Conservation (phyloP, 2,329 filamentous ascomycete genomes). For the Claviceps sp. region DNA sequence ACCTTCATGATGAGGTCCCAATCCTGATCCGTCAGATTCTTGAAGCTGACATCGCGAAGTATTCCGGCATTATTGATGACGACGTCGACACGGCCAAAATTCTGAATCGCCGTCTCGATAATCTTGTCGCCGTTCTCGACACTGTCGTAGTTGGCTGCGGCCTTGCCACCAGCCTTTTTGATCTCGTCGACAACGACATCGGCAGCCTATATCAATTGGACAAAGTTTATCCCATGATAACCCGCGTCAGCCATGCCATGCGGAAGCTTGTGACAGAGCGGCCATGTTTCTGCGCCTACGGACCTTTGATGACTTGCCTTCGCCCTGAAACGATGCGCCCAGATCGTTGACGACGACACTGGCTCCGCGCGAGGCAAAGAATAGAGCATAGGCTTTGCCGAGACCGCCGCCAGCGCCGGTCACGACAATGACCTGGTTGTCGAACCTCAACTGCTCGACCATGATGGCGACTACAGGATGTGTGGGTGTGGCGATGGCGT, state of each 20-base stretch:
- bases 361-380: conserved; percentile 84
- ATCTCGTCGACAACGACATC: conserved; percentile 76
- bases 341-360: conserved; percentile 96
- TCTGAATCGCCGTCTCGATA: conserved; percentile 74
- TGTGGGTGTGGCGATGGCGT: background rate
- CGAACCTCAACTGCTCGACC: conserved; percentile 60
- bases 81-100: conserved; percentile 78
- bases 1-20: conserved; percentile 94
- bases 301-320: conserved; percentile 79
- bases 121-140: conserved; percentile 91
- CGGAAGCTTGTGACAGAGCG: background rate
- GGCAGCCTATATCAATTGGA: conserved; percentile 43
- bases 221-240: background rate
- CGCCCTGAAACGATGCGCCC: conserved; percentile 83
- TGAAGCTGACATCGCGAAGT: conserved; percentile 88
- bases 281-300: background rate
- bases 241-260: background rate
- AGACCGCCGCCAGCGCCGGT: conserved; percentile 71
- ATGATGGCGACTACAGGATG: conserved; percentile 29
- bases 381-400: conserved; percentile 71
- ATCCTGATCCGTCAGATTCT: conserved; percentile 95
- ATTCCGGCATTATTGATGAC: conserved; percentile 98
- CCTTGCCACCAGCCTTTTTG: conserved; percentile 80
- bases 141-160: conserved; percentile 92
- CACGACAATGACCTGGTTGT: conserved; percentile 73